phyloP scores from a whole-genome alignment of 371 early-diverging fungal genomes.

The Mortierella sp. region DNA sequence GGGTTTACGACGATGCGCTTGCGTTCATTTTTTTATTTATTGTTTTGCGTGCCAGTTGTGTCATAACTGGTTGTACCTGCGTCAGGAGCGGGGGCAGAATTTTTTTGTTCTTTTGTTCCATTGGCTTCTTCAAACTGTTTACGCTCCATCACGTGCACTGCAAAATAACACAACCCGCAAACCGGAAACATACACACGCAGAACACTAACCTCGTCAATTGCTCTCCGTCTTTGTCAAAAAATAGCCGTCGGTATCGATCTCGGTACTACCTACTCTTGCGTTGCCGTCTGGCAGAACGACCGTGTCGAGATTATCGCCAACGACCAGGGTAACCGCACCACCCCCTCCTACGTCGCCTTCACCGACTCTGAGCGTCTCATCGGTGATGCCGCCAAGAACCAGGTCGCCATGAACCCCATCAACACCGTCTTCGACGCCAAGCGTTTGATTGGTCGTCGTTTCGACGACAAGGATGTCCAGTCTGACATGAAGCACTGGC shows the following conservation, averaged over 20 bases:
- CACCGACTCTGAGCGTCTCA: constrained; percentile 91
- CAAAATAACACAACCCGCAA: background rate
- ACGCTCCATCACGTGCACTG: constrained; percentile 23
- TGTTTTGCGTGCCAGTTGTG: background rate
- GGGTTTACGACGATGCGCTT: too few species aligned
- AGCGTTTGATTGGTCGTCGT: constrained; percentile 97
- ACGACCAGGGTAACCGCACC: constrained; percentile 97
- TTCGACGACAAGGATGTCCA: constrained; percentile 90
- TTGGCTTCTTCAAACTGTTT: constrained; percentile 19
- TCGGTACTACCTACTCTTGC: constrained; percentile 99
- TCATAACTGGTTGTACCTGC: too few species aligned
- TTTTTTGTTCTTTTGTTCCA: constrained; percentile 36
- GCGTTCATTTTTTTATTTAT: background rate
- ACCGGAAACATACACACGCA: background rate
- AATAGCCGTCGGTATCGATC: constrained; percentile 88
- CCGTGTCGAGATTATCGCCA: constrained; percentile 97
- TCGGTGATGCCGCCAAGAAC: constrained; percentile 96
- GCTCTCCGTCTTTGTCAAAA: background rate
- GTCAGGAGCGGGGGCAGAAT: background rate
- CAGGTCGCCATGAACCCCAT: constrained; percentile 90
- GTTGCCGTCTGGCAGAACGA: constrained; percentile 98
- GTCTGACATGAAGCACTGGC: constrained; percentile 95
- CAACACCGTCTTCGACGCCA: constrained; percentile 97
- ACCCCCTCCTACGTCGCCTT: constrained; percentile 97
- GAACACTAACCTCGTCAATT: constrained; percentile 5